Base-by-base conservation (phyloP, 1,139 yeast genomes). In the Hyphopichia khmerensis region DNA sequence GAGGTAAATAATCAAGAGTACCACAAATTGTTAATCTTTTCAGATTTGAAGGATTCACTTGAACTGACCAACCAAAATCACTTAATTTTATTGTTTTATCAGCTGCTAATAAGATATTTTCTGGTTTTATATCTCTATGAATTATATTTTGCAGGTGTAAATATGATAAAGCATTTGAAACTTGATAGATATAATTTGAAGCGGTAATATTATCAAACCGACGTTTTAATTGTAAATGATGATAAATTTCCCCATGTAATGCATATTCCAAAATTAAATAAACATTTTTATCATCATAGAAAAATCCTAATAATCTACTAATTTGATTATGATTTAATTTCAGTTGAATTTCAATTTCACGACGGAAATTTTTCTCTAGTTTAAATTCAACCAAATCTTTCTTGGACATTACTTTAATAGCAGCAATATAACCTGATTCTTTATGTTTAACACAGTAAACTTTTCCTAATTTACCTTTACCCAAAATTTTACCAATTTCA, bases 1-100 rank as follows among this genome's bases (percentile, higher is more conserved):
- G 99, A 0, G 99, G 95, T 15, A 93, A 65, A 56, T 93, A 93
- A 62, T 93, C 99, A 33, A 93, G 71, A 0, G 99, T 93, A 0
- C 99, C 99, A 64, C 99, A 93, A 67, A 93, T 79, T 0, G 99
- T 93, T 16, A 82, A 75, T 52, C 98, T 69, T 48, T 82, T 62
- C 14, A 50, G 51, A 80, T 77, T 48, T 73, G 85, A 42, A 11
- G 55, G 50, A 24, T 48, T 48, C n/a, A 50, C 47, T 27, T 59
- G 59, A 0, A 91, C 95, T 44, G 96, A 87, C 98, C 98, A 93
- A 11, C 99, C 99, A 63, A 93, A 93, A 64, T 93, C 99, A 35
- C 96, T 86, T 36, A 93, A 75, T 57, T 89, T 90, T 40, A 91
- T 73, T 31, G 75, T 73, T 51, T 89, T 87, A 56, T 87, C 80